Evolutionary conservation across 306 rosid species (phyloP).

Genomic region (Spatholobus suberectus): DNA sequence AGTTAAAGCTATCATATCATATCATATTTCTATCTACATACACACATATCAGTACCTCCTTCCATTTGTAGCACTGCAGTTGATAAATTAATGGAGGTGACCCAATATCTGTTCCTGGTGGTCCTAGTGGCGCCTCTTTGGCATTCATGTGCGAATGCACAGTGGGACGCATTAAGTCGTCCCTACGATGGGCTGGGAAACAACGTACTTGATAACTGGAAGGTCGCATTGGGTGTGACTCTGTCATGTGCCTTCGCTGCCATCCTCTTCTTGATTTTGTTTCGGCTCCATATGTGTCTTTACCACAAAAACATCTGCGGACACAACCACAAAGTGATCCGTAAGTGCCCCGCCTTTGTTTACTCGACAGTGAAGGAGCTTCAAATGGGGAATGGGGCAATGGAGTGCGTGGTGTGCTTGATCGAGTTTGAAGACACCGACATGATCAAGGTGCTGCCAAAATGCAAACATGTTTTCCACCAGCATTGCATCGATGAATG

Average conservation of each 20-base stretch:
- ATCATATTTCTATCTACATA: no score
- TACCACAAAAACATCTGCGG: no score
- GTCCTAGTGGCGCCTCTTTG: background rate
- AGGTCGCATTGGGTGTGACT: slow-evolving; percentile 27
- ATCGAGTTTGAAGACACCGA: slow-evolving; percentile 54
- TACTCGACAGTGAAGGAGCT: slow-evolving; percentile 59
- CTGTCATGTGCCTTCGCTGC: background rate
- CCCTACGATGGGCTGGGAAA: slow-evolving; percentile 10
- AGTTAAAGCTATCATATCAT: no score
- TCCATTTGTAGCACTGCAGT: no score
- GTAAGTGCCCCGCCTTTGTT: slow-evolving; percentile 47
- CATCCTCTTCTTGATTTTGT: slow-evolving; percentile 22
- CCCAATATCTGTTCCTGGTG: background rate
- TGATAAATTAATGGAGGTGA: slow-evolving; percentile 24
- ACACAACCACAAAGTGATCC: slow-evolving; percentile 28
- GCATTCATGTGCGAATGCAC: slow-evolving; percentile 34
- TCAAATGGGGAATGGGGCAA: slow-evolving; percentile 45
- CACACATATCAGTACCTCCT: no score
- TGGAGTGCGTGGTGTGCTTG: slow-evolving; percentile 68
- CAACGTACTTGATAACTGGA: background rate
- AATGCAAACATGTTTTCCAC: slow-evolving; percentile 63
- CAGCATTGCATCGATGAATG: slow-evolving; percentile 58
- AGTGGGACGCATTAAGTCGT: slow-evolving; percentile 15
- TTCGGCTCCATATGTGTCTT: no score
- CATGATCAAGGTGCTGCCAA: slow-evolving; percentile 56